Base-by-base conservation (phyloP, 2,329 filamentous ascomycete genomes). In the Venturia aucupariae region DNA sequence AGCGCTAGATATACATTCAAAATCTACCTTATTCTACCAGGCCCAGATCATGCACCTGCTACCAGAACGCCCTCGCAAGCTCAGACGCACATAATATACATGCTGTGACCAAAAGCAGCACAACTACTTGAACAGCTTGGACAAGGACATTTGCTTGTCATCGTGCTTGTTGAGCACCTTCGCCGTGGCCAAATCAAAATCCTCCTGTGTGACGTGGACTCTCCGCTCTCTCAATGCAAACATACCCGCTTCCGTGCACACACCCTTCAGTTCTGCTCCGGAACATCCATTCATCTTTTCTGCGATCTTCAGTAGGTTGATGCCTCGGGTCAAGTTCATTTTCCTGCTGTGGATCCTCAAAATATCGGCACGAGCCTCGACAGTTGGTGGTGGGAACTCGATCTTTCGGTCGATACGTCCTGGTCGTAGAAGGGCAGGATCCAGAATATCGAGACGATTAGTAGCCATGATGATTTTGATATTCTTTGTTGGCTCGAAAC, bases 401-500 rank as follows among this genome's bases (percentile, higher is more conserved):
- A 97, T 97, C 83, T 97, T 97, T 72, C 94, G 85, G 82, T 99
- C 94, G 76, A 99, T 97, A 72, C 94, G 90, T 62, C 94, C 94
- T n/a, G 94, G 94, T 71, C 94, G 88, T 69, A 99, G 83, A 55
- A 99, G 84, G 1, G 94, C 94, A 2, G 94, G 94, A 75, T 99
- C 94, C 59, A 99, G 85, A 68, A 99, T 97, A 72, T 99, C 94
- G 68, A 99, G 85, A 75, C 94, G 90, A 79, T 99, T 99, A 60
- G 94, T 99, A 64, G 94, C 94, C 93, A 99, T 99, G 80, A 99
- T 96, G 76, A 99, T 91, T 79, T 99, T 99, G 86, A 99, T 99
- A 79, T 97, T 97, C 82, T 99, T 99, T 59, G 93, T 97, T 6
- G 94, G 94, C 79, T 97, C 94, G 78, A 99, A 99, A 61, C 94